These are phyloP conservation scores for Colletotrichum trifolii DNA, from an alignment of 2,329 filamentous ascomycete species.

Conservation along the genomic window DNA sequence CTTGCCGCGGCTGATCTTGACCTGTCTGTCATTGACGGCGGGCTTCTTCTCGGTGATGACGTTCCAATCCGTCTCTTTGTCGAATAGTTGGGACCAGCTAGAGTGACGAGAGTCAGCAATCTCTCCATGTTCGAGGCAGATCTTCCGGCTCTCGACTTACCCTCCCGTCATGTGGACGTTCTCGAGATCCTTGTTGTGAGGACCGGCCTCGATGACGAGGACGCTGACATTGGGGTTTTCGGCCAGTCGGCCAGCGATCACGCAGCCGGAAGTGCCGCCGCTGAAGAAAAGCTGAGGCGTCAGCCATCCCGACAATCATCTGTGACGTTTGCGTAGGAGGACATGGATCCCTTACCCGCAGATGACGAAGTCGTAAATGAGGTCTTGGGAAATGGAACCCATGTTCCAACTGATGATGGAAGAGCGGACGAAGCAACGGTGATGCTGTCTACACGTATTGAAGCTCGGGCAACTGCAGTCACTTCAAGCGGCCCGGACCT, in stretches of 20 bases:
- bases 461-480: no score
- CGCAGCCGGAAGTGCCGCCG: constrained; percentile 51
- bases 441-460: no score
- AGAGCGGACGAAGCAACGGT: no score
- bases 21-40: constrained; percentile 53
- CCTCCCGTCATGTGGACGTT: constrained; percentile 63
- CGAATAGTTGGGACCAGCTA: constrained; percentile 39
- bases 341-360: constrained; percentile 21
- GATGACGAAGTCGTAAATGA: constrained; percentile 30
- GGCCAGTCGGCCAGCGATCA: constrained; percentile 51
- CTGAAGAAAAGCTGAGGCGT: constrained; percentile 20
- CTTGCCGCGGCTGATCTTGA: constrained; percentile 60
- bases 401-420: constrained; percentile 3
- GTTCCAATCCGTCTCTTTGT: constrained; percentile 63
- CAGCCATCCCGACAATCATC: not conserved
- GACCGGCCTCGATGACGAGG: constrained; percentile 51
- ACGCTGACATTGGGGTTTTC: constrained; percentile 45
- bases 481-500: not conserved
- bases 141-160: constrained; percentile 41
- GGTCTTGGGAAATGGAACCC: constrained; percentile 21
- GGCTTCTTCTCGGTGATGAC: constrained; percentile 54
- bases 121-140: no score
- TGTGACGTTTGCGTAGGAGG: not conserved
- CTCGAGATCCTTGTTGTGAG: constrained; percentile 55
- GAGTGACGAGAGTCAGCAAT: no score